phyloP scores from a whole-genome alignment of 2,329 filamentous ascomycete species.

The Laburnicola sp. region DNA sequence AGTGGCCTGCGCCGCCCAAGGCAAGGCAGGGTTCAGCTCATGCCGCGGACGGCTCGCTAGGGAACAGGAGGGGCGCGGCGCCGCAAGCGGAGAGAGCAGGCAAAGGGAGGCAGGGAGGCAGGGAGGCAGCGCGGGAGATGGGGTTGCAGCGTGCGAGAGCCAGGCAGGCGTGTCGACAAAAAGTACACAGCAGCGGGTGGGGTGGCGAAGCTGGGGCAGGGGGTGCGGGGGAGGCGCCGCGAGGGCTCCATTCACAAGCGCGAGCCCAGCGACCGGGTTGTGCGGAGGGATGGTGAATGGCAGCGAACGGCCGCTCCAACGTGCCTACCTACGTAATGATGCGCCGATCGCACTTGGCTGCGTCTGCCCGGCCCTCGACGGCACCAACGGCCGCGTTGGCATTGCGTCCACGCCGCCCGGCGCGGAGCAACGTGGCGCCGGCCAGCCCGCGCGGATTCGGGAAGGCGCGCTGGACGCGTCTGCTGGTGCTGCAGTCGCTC shows the following conservation, averaged over 20 bases:
- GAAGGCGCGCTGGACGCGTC: background rate
- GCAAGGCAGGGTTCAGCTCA: conserved; percentile 33
- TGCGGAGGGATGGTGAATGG: too few relatives aligned
- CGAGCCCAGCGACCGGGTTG: too few relatives aligned
- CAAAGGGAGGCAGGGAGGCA: background rate
- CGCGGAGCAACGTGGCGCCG: background rate
- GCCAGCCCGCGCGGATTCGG: background rate
- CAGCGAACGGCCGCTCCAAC: too few relatives aligned
- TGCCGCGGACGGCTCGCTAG: background rate
- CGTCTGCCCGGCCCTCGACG: too few relatives aligned
- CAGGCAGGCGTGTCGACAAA: too few relatives aligned
- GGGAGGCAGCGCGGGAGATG: too few relatives aligned
- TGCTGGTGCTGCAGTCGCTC: background rate
- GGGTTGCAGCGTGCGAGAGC: too few relatives aligned
- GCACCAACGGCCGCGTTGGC: too few relatives aligned
- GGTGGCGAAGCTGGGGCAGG: background rate
- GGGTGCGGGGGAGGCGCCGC: too few relatives aligned
- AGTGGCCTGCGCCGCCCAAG: conserved; percentile 33
- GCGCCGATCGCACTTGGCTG: conserved; percentile 1
- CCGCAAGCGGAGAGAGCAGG: background rate
- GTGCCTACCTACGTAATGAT: background rate
- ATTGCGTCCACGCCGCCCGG: too few relatives aligned
- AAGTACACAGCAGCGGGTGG: conserved; percentile 3
- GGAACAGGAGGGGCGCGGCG: background rate
- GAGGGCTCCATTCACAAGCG: too few relatives aligned